Conservation (phyloP, 805 yeast genomes). For the Candida multigemmis region DNA sequence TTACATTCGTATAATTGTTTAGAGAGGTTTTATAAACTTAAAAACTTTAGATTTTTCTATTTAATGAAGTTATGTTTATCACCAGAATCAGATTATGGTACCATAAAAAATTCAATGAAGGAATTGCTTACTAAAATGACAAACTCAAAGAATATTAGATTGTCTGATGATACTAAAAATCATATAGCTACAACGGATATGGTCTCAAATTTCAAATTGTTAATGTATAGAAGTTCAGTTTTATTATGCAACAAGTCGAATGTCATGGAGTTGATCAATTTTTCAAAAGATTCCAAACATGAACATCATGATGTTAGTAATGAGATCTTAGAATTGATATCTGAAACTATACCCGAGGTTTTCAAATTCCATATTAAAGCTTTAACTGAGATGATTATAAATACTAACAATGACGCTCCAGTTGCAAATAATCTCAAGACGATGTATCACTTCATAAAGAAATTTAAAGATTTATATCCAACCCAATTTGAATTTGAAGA, state of each 20-base stretch:
- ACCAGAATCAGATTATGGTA: conserved; percentile 49
- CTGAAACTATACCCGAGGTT: conserved; percentile 52
- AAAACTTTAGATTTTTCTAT: conserved; percentile 51
- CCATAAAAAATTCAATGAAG: conserved; percentile 51
- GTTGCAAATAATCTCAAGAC: conserved; percentile 44
- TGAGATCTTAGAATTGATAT: conserved; percentile 49
- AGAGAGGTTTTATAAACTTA: conserved; percentile 41
- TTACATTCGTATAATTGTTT: conserved; percentile 41
- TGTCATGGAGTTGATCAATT: conserved; percentile 42
- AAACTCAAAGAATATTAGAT: conserved; percentile 40
- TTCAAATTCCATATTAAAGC: conserved; percentile 51
- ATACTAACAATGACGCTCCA: conserved; percentile 5
- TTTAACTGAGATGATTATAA: conserved; percentile 30
- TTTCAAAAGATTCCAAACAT: conserved; percentile 26
- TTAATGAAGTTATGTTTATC: conserved; percentile 46
- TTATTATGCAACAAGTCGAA: conserved; percentile 60
- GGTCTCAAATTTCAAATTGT: conserved; percentile 42
- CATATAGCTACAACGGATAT: conserved; percentile 39
- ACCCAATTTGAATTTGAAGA: conserved; percentile 35
- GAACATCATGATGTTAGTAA: conserved; percentile 31
- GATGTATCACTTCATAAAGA: conserved; percentile 46
- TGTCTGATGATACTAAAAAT: conserved; percentile 13
- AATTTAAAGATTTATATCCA: conserved; percentile 40
- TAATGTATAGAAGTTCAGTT: conserved; percentile 54
- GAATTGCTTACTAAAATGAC: conserved; percentile 51